phyloP scores from a whole-genome alignment of 768 basidiomycete species.

The Arthromyces matolae region DNA sequence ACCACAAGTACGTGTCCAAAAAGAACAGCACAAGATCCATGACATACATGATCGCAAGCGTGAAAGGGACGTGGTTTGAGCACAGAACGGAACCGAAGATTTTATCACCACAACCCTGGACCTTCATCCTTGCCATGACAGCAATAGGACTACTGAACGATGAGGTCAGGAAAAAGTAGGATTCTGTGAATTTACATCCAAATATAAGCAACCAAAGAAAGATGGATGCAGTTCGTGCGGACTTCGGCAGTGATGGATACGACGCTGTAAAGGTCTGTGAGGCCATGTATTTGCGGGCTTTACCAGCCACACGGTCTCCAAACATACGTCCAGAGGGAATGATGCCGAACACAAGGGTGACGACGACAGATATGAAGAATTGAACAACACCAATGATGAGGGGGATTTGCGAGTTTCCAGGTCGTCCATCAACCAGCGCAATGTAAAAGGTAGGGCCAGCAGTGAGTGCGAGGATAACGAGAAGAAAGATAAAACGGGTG shows the following conservation, averaged over 20 bases:
- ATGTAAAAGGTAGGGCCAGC: conserved; percentile 94
- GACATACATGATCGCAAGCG: conserved; percentile 96
- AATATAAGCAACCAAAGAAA: conserved; percentile 90
- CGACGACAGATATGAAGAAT: conserved; percentile 85
- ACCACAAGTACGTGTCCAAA: conserved; percentile 99
- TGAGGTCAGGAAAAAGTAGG: conserved; percentile 95
- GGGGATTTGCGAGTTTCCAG: conserved; percentile 61
- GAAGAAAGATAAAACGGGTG: conserved; percentile 86
- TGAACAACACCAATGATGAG: conserved; percentile 92
- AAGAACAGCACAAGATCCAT: conserved; percentile 99
- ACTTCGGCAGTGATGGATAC: conserved; percentile 74
- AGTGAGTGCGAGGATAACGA: conserved; percentile 90
- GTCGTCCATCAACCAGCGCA: conserved; percentile 71
- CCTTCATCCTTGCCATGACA: conserved; percentile 94
- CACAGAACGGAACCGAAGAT: conserved; percentile 80
- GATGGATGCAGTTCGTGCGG: conserved; percentile 80
- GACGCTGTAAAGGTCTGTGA: conserved; percentile 99
- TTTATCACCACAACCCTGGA: conserved; percentile 85
- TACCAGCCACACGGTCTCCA: conserved; percentile 95
- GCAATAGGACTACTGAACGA: conserved; percentile 96
- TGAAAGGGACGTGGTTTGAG: conserved; percentile 89
- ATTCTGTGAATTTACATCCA: conserved; percentile 94
- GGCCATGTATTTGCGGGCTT: conserved; percentile 96
- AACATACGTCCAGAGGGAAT: conserved; percentile 98
- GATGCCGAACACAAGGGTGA: conserved; percentile 78